Evolutionary conservation across 176 grass and related monocot genomes (phyloP).

Genomic region (Oropetium thomaeum): DNA sequence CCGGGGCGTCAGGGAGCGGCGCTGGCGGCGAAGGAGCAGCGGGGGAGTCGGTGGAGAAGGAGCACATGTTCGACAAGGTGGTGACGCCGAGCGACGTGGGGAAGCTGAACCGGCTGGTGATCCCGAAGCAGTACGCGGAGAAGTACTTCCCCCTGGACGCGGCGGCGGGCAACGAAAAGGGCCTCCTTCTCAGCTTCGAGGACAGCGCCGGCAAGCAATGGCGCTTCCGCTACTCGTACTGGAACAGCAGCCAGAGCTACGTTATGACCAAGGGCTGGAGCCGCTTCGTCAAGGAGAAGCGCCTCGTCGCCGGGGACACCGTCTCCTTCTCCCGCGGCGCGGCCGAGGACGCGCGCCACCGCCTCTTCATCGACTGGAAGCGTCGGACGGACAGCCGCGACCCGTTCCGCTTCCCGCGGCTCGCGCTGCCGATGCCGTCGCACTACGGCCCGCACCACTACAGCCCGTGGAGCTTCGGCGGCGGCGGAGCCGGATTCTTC

Average conservation of each 20-base stretch:
- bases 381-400: constrained; percentile 52
- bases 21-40: not conserved
- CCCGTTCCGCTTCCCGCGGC: constrained; percentile 39
- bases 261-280: constrained; percentile 99
- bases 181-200: constrained; percentile 82
- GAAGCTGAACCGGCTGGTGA: constrained; percentile 95
- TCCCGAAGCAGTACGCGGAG: constrained; percentile 98
- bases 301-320: constrained; percentile 83
- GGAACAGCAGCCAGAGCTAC: constrained; percentile 99
- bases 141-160: constrained; percentile 89
- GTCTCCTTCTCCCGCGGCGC: constrained; percentile 86
- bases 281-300: constrained; percentile 99
- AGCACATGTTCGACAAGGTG: constrained; percentile 99
- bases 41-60: constrained; percentile 54
- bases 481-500: constrained; percentile 44
- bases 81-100: constrained; percentile 98
- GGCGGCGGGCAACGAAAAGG: constrained; percentile 74
- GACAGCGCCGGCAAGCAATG: constrained; percentile 88
- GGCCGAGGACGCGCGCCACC: constrained; percentile 49
- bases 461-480: constrained; percentile 35
- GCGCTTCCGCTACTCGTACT: constrained; percentile 99
- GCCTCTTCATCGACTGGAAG: constrained; percentile 94
- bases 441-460: constrained; percentile 26
- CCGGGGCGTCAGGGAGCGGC: constrained; percentile 43
- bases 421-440: constrained; percentile 39